Evolutionary conservation across 768 basidiomycete genomes (phyloP).

Genomic region (Amyloporia xantha): DNA sequence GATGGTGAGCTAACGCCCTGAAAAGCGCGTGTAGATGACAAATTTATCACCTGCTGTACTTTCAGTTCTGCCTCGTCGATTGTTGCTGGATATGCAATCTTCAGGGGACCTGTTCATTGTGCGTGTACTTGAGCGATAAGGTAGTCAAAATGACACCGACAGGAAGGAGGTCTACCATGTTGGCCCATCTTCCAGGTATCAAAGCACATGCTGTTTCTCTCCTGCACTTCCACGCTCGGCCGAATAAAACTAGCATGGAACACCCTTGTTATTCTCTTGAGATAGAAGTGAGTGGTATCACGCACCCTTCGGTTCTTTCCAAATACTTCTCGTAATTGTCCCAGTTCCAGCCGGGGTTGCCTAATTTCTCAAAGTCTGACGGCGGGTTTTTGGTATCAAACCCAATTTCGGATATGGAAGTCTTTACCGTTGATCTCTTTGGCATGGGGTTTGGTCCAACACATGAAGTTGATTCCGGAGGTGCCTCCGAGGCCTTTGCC

Average conservation of each 20-base stretch:
- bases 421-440: conserved; percentile 20
- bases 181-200: conserved; percentile 15
- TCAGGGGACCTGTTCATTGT: conserved; percentile 12
- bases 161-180: conserved; percentile 7
- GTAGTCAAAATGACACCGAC: neutral
- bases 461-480: conserved; percentile 20
- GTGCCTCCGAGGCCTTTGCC: conserved; percentile 24
- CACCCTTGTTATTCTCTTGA: too few relatives aligned
- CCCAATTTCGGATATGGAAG: neutral
- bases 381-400: too few relatives aligned
- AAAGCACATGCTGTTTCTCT: conserved; percentile 8
- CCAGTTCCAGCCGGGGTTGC: conserved; percentile 25
- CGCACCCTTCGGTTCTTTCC: conserved; percentile 18
- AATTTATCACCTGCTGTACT: conserved; percentile 10
- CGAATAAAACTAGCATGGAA: conserved; percentile 13
- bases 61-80: conserved; percentile 13
- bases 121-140: neutral
- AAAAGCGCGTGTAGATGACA: neutral
- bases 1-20: neutral
- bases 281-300: too few relatives aligned
- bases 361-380: conserved; percentile 21
- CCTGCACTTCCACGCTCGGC: conserved; percentile 6
- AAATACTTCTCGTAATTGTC: conserved; percentile 16
- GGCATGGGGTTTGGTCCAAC: conserved; percentile 17
- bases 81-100: conserved; percentile 11